Percentiles rank a stretch among this genome's conserved stretches.
phyloP scores from a whole-genome alignment of 2,329 filamentous ascomycete genomes.

The Alternaria alternata region DNA sequence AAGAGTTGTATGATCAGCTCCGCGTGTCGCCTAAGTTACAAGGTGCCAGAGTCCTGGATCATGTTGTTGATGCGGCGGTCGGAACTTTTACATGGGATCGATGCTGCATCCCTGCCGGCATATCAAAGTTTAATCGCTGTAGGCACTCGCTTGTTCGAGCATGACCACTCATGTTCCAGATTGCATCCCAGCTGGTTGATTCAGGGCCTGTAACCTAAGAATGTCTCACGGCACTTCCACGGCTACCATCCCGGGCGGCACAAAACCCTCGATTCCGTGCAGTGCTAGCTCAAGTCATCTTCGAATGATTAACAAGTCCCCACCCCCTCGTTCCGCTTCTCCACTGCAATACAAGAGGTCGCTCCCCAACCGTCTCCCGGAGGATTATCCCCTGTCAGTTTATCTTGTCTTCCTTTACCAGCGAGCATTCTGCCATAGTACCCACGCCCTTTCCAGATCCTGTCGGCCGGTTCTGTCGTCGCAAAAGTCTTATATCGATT shows the following conservation, averaged over 20 bases:
- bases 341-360: background rate
- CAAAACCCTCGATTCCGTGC: background rate
- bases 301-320: background rate
- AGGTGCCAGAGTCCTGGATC: background rate
- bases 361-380: background rate
- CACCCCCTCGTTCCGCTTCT: background rate
- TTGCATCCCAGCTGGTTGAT: background rate
- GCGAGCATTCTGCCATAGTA: background rate
- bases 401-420: background rate
- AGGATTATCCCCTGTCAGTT: background rate
- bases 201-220: background rate
- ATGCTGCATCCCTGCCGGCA: background rate
- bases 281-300: background rate
- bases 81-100: background rate
- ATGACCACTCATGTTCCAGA: background rate
- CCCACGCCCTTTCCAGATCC: accelerated
- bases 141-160: background rate
- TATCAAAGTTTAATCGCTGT: background rate
- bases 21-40: background rate
- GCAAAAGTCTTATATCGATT: background rate
- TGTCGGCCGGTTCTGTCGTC: background rate
- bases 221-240: background rate
- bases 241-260: background rate
- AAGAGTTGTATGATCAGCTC: background rate
- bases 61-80: background rate